Conservation (phyloP, 1,284 basidiomycete species). For the Apiotrichum veenhuisii region DNA sequence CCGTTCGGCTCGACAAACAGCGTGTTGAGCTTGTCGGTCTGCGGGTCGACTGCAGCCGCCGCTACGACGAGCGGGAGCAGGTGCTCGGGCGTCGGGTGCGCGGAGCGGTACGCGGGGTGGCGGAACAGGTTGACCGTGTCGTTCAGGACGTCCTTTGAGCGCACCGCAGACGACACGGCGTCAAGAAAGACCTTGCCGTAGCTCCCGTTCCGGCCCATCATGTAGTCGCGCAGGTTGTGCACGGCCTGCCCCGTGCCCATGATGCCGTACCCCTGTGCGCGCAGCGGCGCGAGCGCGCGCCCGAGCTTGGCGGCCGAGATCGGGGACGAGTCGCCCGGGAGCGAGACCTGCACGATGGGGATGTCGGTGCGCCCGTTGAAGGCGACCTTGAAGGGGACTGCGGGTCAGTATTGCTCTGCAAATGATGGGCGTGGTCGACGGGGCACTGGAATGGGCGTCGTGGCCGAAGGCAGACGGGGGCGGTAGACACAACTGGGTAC, state of each 20-base stretch:
- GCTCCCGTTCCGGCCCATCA: not conserved
- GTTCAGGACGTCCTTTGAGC: conserved; percentile 18
- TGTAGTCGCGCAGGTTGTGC: conserved; percentile 47
- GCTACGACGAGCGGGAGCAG: conserved; percentile 43
- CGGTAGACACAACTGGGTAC: no score
- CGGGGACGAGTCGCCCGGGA: conserved; percentile 44
- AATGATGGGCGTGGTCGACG: no score
- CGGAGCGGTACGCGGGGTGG: conserved; percentile 36
- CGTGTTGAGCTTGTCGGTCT: conserved; percentile 27
- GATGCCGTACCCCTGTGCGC: conserved; percentile 42
- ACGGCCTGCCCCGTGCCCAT: conserved; percentile 45
- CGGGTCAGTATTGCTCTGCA: conserved; percentile 49
- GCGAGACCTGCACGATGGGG: conserved; percentile 50
- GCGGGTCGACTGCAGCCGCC: conserved; percentile 29
- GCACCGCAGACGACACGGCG: conserved; percentile 22
- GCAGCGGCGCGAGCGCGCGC: conserved; percentile 41
- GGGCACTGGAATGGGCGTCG: no score
- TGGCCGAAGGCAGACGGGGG: no score
- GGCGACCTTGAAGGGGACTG: conserved; percentile 50
- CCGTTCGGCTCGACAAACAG: conserved; percentile 33
- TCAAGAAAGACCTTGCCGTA: conserved; percentile 28
- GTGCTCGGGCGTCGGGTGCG: conserved; percentile 49
- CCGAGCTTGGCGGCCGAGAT: conserved; percentile 47
- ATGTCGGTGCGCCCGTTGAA: conserved; percentile 42
- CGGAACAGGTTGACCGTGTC: conserved; percentile 26